Evolutionary conservation across 352 stramenopile genomes (phyloP).

Genomic region (Phytophthora colocasiae): DNA sequence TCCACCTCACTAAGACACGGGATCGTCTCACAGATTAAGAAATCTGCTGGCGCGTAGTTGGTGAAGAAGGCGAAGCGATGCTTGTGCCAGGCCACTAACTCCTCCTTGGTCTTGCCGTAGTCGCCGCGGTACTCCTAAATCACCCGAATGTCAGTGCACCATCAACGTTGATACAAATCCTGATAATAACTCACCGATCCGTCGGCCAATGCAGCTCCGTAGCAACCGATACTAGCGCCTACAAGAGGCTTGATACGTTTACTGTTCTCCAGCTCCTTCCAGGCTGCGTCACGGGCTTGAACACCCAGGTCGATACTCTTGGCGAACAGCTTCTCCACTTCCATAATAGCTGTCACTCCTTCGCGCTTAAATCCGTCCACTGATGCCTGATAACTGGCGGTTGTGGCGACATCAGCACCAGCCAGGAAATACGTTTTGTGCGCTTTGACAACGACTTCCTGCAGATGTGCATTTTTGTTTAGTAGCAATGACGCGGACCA

Average conservation of each 20-base stretch:
- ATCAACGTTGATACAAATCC: constrained; percentile 6
- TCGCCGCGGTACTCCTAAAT: constrained; percentile 85
- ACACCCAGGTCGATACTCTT: constrained; percentile 82
- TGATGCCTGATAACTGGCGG: constrained; percentile 88
- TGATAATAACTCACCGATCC: constrained; percentile 65
- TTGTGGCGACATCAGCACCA: constrained; percentile 83
- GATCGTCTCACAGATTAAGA: constrained; percentile 89
- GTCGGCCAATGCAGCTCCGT: constrained; percentile 82
- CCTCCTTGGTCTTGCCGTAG: constrained; percentile 71
- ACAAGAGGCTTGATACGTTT: constrained; percentile 73
- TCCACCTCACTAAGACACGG: constrained; percentile 84
- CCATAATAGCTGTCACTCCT: constrained; percentile 40
- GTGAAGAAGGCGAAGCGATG: constrained; percentile 79
- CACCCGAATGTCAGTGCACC: constrained; percentile 3
- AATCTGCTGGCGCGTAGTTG: constrained; percentile 57
- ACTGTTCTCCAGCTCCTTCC: constrained; percentile 46
- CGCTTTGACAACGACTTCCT: constrained; percentile 66
- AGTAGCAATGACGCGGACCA: constrained; percentile 81
- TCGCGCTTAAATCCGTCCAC: constrained; percentile 84
- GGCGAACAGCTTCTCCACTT: constrained; percentile 72
- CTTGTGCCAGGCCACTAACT: constrained; percentile 81
- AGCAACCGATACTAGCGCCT: constrained; percentile 87
- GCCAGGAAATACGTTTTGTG: constrained; percentile 82
- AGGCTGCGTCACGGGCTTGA: constrained; percentile 66
- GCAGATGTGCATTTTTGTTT: constrained; percentile 56